Percentiles rank a stretch among this genome's conserved stretches.
Evolutionary conservation across 805 yeast genomes (phyloP).

Genomic region (Ogataea populi-albae): DNA sequence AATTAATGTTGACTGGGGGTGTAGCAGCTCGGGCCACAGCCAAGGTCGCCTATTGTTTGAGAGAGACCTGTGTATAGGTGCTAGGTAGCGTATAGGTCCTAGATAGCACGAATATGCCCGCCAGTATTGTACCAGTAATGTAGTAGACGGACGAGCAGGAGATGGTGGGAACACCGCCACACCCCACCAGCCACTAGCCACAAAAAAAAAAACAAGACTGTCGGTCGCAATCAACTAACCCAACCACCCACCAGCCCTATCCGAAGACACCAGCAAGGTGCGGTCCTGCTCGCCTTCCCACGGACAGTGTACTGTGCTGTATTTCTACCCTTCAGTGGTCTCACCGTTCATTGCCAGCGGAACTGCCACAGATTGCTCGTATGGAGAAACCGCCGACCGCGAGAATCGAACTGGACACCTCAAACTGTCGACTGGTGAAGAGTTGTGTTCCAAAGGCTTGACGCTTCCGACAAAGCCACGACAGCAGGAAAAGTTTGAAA

Average conservation of each 20-base stretch:
- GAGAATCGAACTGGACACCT: slow-evolving; percentile 44
- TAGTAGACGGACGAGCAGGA: not conserved
- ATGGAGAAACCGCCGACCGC: slow-evolving; percentile 33
- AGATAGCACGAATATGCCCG: too few relatives aligned
- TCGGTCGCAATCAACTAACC: slow-evolving; percentile 25
- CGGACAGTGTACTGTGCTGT: slow-evolving; percentile 43
- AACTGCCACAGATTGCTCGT: slow-evolving; percentile 33
- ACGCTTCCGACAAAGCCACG: slow-evolving; percentile 34
- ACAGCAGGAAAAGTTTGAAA: slow-evolving; percentile 22
- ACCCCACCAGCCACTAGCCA: not conserved
- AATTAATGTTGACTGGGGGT: too few relatives aligned
- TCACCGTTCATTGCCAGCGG: slow-evolving; percentile 33
- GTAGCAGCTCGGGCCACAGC: too few relatives aligned
- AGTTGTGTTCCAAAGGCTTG: slow-evolving; percentile 16
- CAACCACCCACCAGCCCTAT: slow-evolving; percentile 18
- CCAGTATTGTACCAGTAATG: too few relatives aligned
- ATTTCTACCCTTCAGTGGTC: slow-evolving; percentile 43
- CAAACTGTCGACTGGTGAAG: slow-evolving; percentile 24
- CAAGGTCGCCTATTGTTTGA: too few relatives aligned
- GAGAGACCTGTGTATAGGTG: slow-evolving; percentile 1
- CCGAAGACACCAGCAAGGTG: slow-evolving; percentile 35
- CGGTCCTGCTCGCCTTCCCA: slow-evolving; percentile 39
- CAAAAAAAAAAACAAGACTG: slow-evolving; percentile 8
- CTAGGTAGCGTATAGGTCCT: too few relatives aligned
- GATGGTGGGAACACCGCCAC: too few relatives aligned